phyloP scores from a whole-genome alignment of 108 stramenopile genomes.

The Discostella pseudostelligera region DNA sequence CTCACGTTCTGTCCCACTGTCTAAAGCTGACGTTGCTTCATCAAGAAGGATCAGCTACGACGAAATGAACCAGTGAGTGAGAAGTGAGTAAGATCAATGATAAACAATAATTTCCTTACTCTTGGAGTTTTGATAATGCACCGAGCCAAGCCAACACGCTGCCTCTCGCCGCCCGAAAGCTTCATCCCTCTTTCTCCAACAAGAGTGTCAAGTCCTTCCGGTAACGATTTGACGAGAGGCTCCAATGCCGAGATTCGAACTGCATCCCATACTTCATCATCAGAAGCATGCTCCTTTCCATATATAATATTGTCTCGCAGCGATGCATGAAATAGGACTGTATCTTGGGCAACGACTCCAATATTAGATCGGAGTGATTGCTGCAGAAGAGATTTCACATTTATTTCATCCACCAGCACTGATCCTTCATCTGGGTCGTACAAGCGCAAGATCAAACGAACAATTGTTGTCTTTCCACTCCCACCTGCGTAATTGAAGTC shows the following conservation, averaged over 20 bases:
- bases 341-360: constrained; percentile 82
- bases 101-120: too few relatives aligned
- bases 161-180: constrained; percentile 77
- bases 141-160: constrained; percentile 81
- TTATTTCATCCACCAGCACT: constrained; percentile 63
- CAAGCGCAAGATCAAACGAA: constrained; percentile 60
- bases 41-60: constrained; percentile 74
- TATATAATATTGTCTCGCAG: constrained; percentile 67
- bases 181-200: constrained; percentile 88
- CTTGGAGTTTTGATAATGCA: constrained; percentile 55
- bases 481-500: constrained; percentile 32
- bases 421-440: constrained; percentile 56
- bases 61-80: too few relatives aligned
- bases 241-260: constrained; percentile 41
- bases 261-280: constrained; percentile 53
- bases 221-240: constrained; percentile 44
- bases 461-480: constrained; percentile 69
- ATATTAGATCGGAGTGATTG: constrained; percentile 54
- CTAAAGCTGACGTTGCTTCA: constrained; percentile 86
- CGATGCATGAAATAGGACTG: constrained; percentile 75
- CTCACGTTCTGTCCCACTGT: constrained; percentile 64
- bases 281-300: constrained; percentile 52
- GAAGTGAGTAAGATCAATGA: too few relatives aligned
- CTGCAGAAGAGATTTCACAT: constrained; percentile 51
- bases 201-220: constrained; percentile 69